Conservation (phyloP, 345 rosid species). For the Heritiera fomes region DNA sequence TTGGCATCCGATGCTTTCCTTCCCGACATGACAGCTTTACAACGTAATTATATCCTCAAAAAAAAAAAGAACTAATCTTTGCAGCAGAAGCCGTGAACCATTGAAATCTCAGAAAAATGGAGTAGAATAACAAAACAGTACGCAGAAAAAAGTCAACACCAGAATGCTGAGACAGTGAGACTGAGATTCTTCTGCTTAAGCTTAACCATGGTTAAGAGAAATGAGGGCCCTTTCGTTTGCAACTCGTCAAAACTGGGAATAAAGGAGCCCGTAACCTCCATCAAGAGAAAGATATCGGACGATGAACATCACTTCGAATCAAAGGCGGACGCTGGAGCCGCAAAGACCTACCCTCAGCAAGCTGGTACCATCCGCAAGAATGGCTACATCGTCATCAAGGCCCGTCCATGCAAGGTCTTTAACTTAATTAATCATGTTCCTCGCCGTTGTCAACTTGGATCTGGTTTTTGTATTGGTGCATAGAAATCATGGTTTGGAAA, state of each 20-base stretch:
- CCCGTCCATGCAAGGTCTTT: slow-evolving; percentile 62
- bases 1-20: background rate
- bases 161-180: background rate
- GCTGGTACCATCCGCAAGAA: slow-evolving; percentile 66
- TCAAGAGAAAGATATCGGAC: slow-evolving; percentile 48
- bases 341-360: slow-evolving; percentile 64
- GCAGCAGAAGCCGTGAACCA: background rate
- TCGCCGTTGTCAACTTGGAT: background rate
- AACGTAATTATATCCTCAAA: background rate
- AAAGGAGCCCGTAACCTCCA: background rate
- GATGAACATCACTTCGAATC: slow-evolving; percentile 67
- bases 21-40: background rate
- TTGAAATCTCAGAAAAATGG: background rate
- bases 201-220: slow-evolving; percentile 12
- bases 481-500: no score
- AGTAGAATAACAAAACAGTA: background rate
- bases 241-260: background rate
- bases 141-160: background rate
- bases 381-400: slow-evolving; percentile 59
- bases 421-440: background rate
- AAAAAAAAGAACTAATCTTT: background rate
- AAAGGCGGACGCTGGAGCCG: slow-evolving; percentile 66
- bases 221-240: background rate
- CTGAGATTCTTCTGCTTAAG: background rate
- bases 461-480: background rate